Conservation (phyloP, 208 protist species). For the Acanthamoeba sp. region DNA sequence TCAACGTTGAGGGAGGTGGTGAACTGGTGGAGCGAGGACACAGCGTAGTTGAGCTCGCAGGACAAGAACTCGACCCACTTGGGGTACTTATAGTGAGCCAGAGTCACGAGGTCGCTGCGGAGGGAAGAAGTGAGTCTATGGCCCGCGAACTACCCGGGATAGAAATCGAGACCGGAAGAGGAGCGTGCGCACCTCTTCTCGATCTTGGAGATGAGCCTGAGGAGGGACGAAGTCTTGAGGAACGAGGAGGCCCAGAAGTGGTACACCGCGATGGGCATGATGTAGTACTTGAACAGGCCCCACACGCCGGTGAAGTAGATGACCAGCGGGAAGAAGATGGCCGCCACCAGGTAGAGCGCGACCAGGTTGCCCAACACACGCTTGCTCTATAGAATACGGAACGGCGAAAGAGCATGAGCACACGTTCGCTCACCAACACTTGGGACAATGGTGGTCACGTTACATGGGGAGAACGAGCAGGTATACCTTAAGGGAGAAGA, state of each 20-base stretch:
- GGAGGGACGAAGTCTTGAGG: constrained; percentile 75
- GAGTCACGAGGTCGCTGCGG: constrained; percentile 77
- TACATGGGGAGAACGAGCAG: not conserved
- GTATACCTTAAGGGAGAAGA: constrained; percentile 45
- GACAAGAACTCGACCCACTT: constrained; percentile 78
- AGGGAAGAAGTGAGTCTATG: not conserved
- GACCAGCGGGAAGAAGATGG: constrained; percentile 80
- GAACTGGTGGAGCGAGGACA: constrained; percentile 75
- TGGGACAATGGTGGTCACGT: no score
- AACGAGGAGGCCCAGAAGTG: constrained; percentile 85
- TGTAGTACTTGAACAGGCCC: constrained; percentile 83
- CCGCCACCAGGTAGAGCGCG: constrained; percentile 70
- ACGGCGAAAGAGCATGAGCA: not conserved
- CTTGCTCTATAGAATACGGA: constrained; percentile 52
- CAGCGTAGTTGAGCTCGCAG: constrained; percentile 75
- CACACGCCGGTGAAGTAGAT: constrained; percentile 80
- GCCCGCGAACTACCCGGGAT: no score
- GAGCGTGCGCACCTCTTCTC: not conserved
- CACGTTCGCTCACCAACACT: no score
- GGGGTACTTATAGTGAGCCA: constrained; percentile 76
- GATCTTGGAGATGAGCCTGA: constrained; percentile 66
- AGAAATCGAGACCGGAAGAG: not conserved
- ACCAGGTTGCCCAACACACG: constrained; percentile 65
- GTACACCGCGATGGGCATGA: constrained; percentile 82
- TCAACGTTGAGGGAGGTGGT: constrained; percentile 65